Conservation (phyloP, 495 filamentous ascomycete species). For the Penicillium maclennaniae region DNA sequence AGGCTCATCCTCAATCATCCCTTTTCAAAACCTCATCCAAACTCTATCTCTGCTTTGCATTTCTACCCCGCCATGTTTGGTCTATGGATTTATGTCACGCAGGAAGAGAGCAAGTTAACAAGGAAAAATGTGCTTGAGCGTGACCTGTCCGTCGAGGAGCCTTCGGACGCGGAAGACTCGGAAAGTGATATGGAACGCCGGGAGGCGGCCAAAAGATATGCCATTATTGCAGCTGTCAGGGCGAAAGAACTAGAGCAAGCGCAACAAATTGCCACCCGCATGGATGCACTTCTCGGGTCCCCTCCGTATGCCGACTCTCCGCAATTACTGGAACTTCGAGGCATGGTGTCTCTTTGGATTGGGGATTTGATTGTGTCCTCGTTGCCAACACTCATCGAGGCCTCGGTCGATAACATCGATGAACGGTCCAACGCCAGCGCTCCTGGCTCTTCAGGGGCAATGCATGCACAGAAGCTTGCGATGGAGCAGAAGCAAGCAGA, state of each 20-base stretch:
- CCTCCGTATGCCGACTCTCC: conserved; percentile 59
- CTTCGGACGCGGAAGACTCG: conserved; percentile 31
- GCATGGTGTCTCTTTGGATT: conserved; percentile 65
- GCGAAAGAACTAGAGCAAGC: conserved; percentile 42
- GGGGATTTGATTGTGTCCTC: conserved; percentile 52
- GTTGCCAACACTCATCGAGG: conserved; percentile 15
- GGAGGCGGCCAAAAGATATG: conserved; percentile 13
- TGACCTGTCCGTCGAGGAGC: conserved; percentile 20
- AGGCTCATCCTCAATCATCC: conserved; percentile 65
- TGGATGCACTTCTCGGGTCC: conserved; percentile 61
- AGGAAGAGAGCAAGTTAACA: conserved; percentile 44
- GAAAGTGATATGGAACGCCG: conserved; percentile 3
- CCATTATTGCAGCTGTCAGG: conserved; percentile 24
- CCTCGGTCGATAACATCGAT: conserved; percentile 12
- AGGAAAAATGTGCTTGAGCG: conserved; percentile 22
- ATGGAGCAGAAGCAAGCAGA: conserved; percentile 32
- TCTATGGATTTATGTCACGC: conserved; percentile 60
- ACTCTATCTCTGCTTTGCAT: conserved; percentile 45
- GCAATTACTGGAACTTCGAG: conserved; percentile 58
- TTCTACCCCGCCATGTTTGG: conserved; percentile 68
- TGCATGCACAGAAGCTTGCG: conserved; percentile 32
- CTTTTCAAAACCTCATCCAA: conserved; percentile 43
- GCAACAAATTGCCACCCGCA: conserved; percentile 53
- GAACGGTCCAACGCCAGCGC: conserved; percentile 25
- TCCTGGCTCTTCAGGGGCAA: conserved; percentile 23